Evolutionary conservation across 768 basidiomycete species (phyloP), one percentile per base, ranked within the genome.

Genomic region (Termitomyces bulborhizus): DNA sequence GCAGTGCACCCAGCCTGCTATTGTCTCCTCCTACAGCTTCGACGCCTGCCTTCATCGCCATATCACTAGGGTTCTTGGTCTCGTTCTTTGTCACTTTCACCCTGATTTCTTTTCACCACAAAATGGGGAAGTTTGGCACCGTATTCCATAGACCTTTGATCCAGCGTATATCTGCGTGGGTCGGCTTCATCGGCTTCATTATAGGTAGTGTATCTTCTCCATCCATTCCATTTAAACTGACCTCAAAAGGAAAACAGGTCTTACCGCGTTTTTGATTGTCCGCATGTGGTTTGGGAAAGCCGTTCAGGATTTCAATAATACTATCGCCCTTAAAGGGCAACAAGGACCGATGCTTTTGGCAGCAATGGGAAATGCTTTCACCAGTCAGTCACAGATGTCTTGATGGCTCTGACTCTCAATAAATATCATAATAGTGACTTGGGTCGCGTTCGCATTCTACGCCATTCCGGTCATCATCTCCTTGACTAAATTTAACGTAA

Each of bases 241-340:
- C n/a, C 21, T 50, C 21, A 46, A 36, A 21, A 34, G 27, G 34
- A 39, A 40, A n/a, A 31, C 45, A 89, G 88, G 88, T 13, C 67
- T 88, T 55, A 82, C 82, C 3, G 74, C 85, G 8, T 87, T 88
- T 71, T 73, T 89, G 18, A 76, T 91, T 56, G 70, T 87, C 51
- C 82, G 86, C 57, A 87, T 92, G 80, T 89, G 85, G 81, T 89
- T 89, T 58, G 87, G 84, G 18, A 89, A 90, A 68, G 83, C 88
- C 2, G 82, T 85, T 0, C 79, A 84, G 51, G 88, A 90, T 63
- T 91, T 92, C 70, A 92, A 92, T 65, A 64, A 71, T 43, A 81
- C 74, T 50, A 83, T 91, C 50, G 58, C 71, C 26, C 66, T 76
- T 8, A 77, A 78, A 57, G 85, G 83, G 21, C 56, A 65, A 3